A percentile compares a stretch with the other conserved stretches of the same genome.
Evolutionary conservation across 768 basidiomycete species (phyloP).

Genomic region (Ramaria rubella): DNA sequence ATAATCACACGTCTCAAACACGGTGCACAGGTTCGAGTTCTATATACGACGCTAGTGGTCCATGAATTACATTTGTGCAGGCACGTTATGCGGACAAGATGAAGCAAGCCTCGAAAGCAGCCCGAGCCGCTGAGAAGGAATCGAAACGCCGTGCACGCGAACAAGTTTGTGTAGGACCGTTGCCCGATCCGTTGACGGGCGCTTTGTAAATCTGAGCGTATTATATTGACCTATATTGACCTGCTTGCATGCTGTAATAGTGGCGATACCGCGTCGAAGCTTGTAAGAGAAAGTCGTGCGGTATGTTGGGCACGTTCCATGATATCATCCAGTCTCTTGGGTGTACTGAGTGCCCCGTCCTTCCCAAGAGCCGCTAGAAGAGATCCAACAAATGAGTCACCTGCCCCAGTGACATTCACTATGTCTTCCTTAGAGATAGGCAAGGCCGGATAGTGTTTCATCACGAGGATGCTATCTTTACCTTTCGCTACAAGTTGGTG

Average conservation of each 20-base stretch:
- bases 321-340: conserved; percentile 35
- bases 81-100: conserved; percentile 49
- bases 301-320: conserved; percentile 59
- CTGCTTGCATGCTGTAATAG: conserved; percentile 23
- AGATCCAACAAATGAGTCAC: conserved; percentile 84
- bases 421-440: conserved; percentile 29
- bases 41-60: not conserved
- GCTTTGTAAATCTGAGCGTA: not conserved
- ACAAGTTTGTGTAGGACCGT: conserved; percentile 55
- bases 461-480: conserved; percentile 43
- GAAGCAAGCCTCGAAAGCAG: conserved; percentile 34
- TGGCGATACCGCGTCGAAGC: conserved; percentile 60
- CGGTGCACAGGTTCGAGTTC: conserved; percentile 54
- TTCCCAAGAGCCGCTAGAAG: conserved; percentile 45
- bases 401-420: conserved; percentile 85
- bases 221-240: no score
- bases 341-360: conserved; percentile 36
- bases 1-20: conserved; percentile 74
- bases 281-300: conserved; percentile 52
- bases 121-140: conserved; percentile 40
- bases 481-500: conserved; percentile 51
- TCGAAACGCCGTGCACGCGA: conserved; percentile 42
- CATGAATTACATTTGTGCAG: conserved; percentile 27
- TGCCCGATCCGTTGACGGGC: conserved; percentile 14
- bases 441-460: conserved; percentile 70